Conservation (phyloP, 2,329 filamentous ascomycete species). For the Epichloe typhina region DNA sequence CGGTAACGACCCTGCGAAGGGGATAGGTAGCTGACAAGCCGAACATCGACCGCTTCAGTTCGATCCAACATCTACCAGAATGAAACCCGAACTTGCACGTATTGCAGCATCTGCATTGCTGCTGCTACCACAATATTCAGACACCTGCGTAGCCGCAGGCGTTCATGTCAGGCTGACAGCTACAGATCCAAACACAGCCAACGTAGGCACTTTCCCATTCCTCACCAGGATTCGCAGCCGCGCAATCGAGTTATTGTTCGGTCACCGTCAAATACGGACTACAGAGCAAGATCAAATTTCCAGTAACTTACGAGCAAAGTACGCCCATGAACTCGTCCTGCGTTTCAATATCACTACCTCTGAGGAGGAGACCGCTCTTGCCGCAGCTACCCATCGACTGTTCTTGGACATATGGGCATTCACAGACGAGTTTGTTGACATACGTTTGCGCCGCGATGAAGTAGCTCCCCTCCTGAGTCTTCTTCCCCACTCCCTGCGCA, state of each 20-base stretch:
- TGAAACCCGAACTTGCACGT: neutral
- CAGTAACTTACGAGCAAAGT: conserved; percentile 32
- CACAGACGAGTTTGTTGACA: conserved; percentile 69
- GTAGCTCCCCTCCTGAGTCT: conserved; percentile 67
- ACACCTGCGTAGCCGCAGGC: neutral
- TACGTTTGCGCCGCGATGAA: conserved; percentile 63
- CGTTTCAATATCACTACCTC: conserved; percentile 66
- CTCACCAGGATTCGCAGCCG: conserved; percentile 37
- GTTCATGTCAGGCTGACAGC: neutral
- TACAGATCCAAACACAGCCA: conserved; percentile 5
- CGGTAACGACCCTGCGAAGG: neutral
- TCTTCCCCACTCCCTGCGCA: conserved; percentile 57
- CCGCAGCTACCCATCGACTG: conserved; percentile 59
- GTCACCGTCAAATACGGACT: conserved; percentile 25
- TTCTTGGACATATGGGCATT: conserved; percentile 89
- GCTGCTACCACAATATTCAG: neutral
- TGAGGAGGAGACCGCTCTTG: conserved; percentile 56
- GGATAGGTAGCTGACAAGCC: too few species aligned
- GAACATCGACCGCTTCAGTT: neutral
- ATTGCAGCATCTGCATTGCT: neutral
- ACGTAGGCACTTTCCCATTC: conserved; percentile 28
- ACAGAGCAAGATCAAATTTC: conserved; percentile 12
- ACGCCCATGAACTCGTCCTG: conserved; percentile 74
- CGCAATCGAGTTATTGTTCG: conserved; percentile 36
- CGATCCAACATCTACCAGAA: neutral